Evolutionary conservation across 176 grass and related monocot species (phyloP), one percentile per base, ranked within the genome.

Genomic region (Calamus simplicifolius): DNA sequence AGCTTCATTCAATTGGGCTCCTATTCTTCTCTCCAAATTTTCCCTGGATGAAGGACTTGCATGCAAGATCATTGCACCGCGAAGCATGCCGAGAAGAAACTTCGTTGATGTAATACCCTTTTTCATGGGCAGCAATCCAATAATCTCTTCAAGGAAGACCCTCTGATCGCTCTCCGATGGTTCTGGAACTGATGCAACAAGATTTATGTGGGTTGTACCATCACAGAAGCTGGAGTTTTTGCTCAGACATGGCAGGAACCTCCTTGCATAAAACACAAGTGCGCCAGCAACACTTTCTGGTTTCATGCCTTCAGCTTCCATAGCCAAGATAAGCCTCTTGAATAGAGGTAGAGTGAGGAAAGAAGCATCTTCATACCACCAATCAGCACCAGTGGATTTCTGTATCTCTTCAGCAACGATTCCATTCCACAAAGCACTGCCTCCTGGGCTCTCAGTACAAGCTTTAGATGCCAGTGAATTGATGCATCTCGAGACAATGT

Each of bases 81-180:
- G 82, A 62, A 95, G 90, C 82, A 95, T 77, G 53, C 82, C 73
- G 3, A 95, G 69, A n/a, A 95, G 73, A 55, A 85, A 89, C 57
- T 75, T 89, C 13, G 85, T 95, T 35, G 85, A 79, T 4, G 79
- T 69, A 21, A 86, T 85, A 54, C 85, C 85, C 71, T 89, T 95
- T 64, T 86, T 81, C 6, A 67, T 49, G 4, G 90, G 90, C 61
- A 95, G 77, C 69, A 95, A 84, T 30, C 73, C 73, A 58, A 95
- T 79, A 49, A 86, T 95, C 83, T 95, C 90, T 78, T 95, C 90
- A 57, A 95, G 79, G 62, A 95, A 95, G 72, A 83, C 71, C 70
- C 79, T 85, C 76, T 89, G 79, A 72, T 95, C 85, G 43, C 70
- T 69, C 49, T 80, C 79, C 3, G 79, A 95, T 28, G 78, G 48